Conservation (phyloP, 345 rosid species). For the Physaria fendleri region DNA sequence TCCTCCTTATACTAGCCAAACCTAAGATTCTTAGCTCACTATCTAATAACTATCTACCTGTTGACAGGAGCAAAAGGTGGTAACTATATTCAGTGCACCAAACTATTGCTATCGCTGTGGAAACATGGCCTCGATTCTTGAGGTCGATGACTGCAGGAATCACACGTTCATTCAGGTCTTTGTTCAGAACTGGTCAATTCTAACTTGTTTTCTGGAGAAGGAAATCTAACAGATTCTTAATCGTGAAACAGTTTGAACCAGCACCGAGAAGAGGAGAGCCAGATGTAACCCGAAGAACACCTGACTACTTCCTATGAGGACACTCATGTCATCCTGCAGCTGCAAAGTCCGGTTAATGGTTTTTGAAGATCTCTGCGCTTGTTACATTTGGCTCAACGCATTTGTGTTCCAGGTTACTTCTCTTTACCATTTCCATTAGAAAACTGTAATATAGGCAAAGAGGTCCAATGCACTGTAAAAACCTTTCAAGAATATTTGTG, state of each 20-base stretch:
- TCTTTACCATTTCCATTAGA: conserved; percentile 2
- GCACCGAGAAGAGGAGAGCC: conserved; percentile 99
- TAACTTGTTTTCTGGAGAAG: not conserved
- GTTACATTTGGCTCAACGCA: conserved; percentile 24
- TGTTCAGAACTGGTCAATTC: not conserved
- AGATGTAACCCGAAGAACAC: conserved; percentile 93
- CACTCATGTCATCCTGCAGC: conserved; percentile 14
- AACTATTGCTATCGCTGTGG: conserved; percentile 99
- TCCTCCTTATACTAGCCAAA: not conserved
- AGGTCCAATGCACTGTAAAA: conserved; percentile 14
- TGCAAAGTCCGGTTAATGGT: conserved; percentile 23
- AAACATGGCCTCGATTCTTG: conserved; percentile 98
- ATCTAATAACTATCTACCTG: not conserved
- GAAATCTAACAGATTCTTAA: conserved; percentile 1
- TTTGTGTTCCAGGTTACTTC: conserved; percentile 26
- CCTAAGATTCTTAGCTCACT: conserved; percentile 3
- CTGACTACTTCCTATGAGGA: conserved; percentile 80
- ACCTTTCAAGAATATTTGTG: conserved; percentile 16
- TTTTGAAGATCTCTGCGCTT: conserved; percentile 30
- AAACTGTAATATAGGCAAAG: conserved; percentile 32
- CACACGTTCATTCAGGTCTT: conserved; percentile 95
- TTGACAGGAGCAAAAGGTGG: conserved; percentile 97
- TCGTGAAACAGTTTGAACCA: conserved; percentile 74
- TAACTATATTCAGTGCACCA: conserved; percentile 94
- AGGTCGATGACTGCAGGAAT: conserved; percentile 87